Conservation (phyloP, 1,284 basidiomycete genomes). For the Cryptococcus maquisensis region DNA sequence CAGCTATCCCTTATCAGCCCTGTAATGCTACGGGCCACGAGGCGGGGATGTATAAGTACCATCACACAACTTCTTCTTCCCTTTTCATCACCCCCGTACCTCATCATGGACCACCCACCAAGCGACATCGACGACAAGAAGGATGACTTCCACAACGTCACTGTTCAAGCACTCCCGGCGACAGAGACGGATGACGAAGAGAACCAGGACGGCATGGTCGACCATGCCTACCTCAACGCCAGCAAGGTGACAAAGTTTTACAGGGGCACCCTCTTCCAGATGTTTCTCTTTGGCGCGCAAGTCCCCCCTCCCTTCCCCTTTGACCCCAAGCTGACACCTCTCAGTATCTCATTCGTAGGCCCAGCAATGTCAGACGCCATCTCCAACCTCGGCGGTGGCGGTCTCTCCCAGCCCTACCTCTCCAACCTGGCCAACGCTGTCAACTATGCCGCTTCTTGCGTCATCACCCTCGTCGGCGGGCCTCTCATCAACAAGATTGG, state of each 20-base stretch:
- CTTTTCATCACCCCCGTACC: neutral
- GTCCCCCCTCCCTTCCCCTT: conserved; percentile 4
- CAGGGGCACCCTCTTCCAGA: conserved; percentile 24
- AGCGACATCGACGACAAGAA: neutral
- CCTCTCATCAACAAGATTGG: conserved; percentile 35
- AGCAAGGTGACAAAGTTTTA: conserved; percentile 15
- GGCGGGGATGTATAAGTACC: too few relatives aligned
- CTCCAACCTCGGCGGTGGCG: conserved; percentile 29
- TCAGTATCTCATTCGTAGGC: conserved; percentile 22
- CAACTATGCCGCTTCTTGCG: conserved; percentile 18
- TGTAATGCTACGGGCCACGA: too few relatives aligned
- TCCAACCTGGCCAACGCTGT: conserved; percentile 22
- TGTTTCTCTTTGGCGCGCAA: conserved; percentile 29
- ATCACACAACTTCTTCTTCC: too few relatives aligned
- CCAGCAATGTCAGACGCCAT: conserved; percentile 33
- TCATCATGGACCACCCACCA: neutral
- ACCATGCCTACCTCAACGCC: conserved; percentile 17
- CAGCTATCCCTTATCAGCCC: too few relatives aligned
- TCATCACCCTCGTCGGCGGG: conserved; percentile 28
- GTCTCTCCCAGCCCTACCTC: conserved; percentile 23
- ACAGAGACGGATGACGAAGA: conserved; percentile 1
- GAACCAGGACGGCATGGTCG: conserved; percentile 5
- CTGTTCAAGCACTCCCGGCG: too few relatives aligned
- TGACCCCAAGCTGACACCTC: neutral
- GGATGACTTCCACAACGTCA: neutral